A percentile compares a stretch with the other conserved stretches of the same genome.
phyloP scores from a whole-genome alignment of 1,284 basidiomycete species.

The Agaricales sp. region DNA sequence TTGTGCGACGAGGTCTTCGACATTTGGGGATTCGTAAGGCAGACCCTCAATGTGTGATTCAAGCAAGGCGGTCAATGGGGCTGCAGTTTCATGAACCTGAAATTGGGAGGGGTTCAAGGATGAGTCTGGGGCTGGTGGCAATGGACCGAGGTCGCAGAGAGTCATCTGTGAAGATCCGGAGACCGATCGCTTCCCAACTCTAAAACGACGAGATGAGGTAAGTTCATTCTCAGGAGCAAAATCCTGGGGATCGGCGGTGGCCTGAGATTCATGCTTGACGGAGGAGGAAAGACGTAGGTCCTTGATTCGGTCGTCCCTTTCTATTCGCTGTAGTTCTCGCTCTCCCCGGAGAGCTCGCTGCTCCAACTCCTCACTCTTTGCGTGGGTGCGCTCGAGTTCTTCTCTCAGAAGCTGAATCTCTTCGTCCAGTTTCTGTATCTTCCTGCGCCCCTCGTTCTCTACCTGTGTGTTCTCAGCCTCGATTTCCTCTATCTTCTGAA shows the following conservation, averaged over 20 bases:
- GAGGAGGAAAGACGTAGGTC: slow-evolving; percentile 27
- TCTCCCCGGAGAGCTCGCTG: slow-evolving; percentile 39
- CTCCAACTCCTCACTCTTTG: slow-evolving; percentile 60
- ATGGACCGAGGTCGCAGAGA: not conserved
- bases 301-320: slow-evolving; percentile 43
- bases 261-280: slow-evolving; percentile 13
- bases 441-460: slow-evolving; percentile 58
- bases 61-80: not conserved
- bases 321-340: slow-evolving; percentile 36
- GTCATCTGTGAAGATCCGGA: slow-evolving; percentile 14
- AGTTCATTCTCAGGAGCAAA: slow-evolving; percentile 42
- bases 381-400: slow-evolving; percentile 65
- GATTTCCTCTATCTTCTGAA: slow-evolving; percentile 62
- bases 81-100: not conserved
- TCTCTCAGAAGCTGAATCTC: slow-evolving; percentile 62
- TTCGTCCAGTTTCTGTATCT: slow-evolving; percentile 62
- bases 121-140: not conserved
- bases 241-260: slow-evolving; percentile 30
- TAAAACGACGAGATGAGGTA: slow-evolving; percentile 8
- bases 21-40: slow-evolving; percentile 14
- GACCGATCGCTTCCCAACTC: slow-evolving; percentile 13
- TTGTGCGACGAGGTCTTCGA: slow-evolving; percentile 57
- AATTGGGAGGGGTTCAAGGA: not conserved
- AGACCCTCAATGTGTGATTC: not conserved
- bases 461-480: slow-evolving; percentile 58